Evolutionary conservation across 176 grass and related monocot genomes (phyloP), one percentile per base, ranked within the genome.

Genomic region (Phyllostachys edulis): DNA sequence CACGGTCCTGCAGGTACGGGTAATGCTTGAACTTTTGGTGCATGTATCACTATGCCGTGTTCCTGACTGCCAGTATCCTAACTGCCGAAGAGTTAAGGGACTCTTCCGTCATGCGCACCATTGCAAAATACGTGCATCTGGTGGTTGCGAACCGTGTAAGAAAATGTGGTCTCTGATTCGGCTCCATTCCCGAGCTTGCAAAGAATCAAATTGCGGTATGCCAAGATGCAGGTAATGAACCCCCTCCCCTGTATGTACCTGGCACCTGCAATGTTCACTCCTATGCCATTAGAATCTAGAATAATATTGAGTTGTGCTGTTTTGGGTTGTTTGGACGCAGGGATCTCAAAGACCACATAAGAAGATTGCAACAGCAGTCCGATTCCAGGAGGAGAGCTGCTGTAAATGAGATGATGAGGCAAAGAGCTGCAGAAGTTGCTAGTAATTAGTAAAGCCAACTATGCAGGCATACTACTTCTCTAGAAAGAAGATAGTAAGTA

Each of bases 331-430:
- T 47, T 73, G 14, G 40, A 6, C 44, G 39, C 78, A 92, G 95
- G 69, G 85, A 92, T 78, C 49, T 93, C 49, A 93, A 91, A 52
- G 83, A 87, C 57, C 73, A 71, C 70, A 1, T 70, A 16, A 86
- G 82, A 81, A 87, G 64, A 24, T 26, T 84, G 79, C 89, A 93
- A 50, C 85, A 83, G 39, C 92, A 89, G 75, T 87, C 94, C 24
- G 94, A 97, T 60, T 92, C 86, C 7, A 90, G 92, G 73, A 87
- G 92, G 63, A 85, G 91, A 38, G 90, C 92, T 85, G 92, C 92
- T 7, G 90, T 98, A 29, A 94, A 94, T 75, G 92, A 98, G 77
- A 94, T 92, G 90, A 91, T 94, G 92, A 97, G 82, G 63, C 88
- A 92, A 75, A 85, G 89, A 79, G 81, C 89, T 27, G 93, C 87